Evolutionary conservation across 495 filamentous ascomycete species (phyloP).

Genomic region (Neurospora discreta): DNA sequence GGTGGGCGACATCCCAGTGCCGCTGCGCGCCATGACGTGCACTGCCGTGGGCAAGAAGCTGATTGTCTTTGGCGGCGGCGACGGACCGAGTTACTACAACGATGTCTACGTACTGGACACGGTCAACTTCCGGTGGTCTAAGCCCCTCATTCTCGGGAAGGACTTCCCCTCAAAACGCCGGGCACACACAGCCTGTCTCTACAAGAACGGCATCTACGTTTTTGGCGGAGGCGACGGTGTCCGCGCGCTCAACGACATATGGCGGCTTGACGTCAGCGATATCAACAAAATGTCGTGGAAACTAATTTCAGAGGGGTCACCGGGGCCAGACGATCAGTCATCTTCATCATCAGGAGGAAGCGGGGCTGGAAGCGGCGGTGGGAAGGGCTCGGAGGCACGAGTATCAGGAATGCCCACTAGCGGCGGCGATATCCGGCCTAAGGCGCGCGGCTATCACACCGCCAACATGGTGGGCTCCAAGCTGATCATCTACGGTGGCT

Average conservation of each 20-base stretch:
- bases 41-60: constrained; percentile 56
- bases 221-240: constrained; percentile 58
- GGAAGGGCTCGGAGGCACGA: background rate
- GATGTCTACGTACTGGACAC: constrained; percentile 59
- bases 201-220: constrained; percentile 55
- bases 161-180: constrained; percentile 42
- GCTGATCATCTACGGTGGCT: constrained; percentile 56
- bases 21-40: constrained; percentile 54
- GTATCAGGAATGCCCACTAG: background rate
- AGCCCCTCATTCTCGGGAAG: constrained; percentile 42
- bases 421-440: constrained; percentile 30
- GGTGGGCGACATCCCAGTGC: constrained; percentile 48
- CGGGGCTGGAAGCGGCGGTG: background rate
- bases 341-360: background rate
- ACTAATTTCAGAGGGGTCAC: constrained; percentile 30
- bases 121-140: constrained; percentile 48
- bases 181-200: constrained; percentile 54
- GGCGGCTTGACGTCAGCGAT: constrained; percentile 54
- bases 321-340: constrained; percentile 13
- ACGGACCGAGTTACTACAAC: constrained; percentile 57
- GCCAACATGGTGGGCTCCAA: constrained; percentile 60
- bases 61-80: constrained; percentile 54
- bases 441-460: constrained; percentile 55
- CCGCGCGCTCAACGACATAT: constrained; percentile 54
- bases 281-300: constrained; percentile 52